A percentile compares a stretch with the other conserved stretches of the same genome.
Conservation (phyloP, 2,329 filamentous ascomycete genomes). For the Tolypocladium ophioglossoides region DNA sequence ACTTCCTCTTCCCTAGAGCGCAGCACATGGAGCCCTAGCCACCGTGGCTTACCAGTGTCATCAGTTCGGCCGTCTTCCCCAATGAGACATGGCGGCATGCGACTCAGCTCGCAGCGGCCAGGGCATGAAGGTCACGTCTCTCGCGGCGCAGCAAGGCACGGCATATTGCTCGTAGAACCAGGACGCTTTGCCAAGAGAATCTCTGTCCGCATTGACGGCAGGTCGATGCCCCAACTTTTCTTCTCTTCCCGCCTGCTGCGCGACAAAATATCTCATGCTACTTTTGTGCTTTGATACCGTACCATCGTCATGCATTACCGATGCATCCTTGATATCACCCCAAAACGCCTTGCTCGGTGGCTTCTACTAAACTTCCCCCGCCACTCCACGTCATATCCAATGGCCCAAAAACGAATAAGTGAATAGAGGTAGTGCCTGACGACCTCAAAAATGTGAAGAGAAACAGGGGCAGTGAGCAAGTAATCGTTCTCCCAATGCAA, state of each 20-base stretch:
- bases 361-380: neutral
- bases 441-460: neutral
- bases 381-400: neutral
- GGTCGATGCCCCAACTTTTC: neutral
- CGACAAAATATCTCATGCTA: neutral
- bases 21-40: no score
- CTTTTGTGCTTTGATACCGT: neutral
- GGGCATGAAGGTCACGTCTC: no score
- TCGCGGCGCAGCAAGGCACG: no score
- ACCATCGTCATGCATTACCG: neutral
- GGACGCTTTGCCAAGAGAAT: no score
- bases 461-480: neutral
- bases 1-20: no score
- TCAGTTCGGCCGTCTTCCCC: no score
- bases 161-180: no score
- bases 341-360: neutral
- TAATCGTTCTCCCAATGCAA: neutral
- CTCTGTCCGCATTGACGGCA: no score
- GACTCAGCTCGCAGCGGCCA: no score
- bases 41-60: no score
- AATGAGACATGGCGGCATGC: no score
- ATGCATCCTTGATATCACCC: neutral
- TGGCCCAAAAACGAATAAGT: neutral
- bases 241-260: neutral
- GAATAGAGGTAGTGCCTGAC: neutral